Evolutionary conservation across 2,329 filamentous ascomycete species (phyloP), one percentile per base, ranked within the genome.

Genomic region (Colletotrichum tanaceti): DNA sequence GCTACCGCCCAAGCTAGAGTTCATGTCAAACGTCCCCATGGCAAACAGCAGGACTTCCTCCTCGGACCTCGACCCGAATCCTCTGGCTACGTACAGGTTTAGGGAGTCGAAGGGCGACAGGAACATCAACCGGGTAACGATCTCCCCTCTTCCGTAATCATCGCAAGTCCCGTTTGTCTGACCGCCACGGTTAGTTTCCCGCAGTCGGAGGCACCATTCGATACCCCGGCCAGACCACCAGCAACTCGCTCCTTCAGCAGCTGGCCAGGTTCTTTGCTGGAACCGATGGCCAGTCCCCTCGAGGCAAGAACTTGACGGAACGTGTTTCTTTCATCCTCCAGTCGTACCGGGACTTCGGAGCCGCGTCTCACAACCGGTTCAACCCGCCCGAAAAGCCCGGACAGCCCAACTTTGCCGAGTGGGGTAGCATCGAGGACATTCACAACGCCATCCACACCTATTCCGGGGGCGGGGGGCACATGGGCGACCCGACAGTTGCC

Each of bases 401-500:
- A 3, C 35, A 47, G 32, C 55, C 55, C 41, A 35, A 70, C 28
- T 68, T 68, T 39, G 22, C 47, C 35, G 67, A 24, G 18, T 70
- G 64, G 58, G 67, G 67, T 0, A 67, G 63, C 10, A 69, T 82
- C 10, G 81, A 84, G 72, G 77, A 75, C 58, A 73, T 81, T 44
- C 81, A 83, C 63, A 81, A 82, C 63, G 75, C 75, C 49, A 75
- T 83, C 20, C 80, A 83, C 55, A 72, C 72, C 59, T 65, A 72
- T 59, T 18, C 76, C 9, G 79, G 77, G 3, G 76, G 75, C 14
- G 69, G 73, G 18, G 87, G 77, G 4, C 76, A 83, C 69, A 84
- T 84, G 73, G 69, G 82, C 4, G 84, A 82, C 68, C 80, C 84
- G 14, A 81, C 84, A 39, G 86, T 86, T 68, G 86, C 89, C 13